Base-by-base conservation (phyloP, 441 rosid species). In the Capsella rubella region DNA sequence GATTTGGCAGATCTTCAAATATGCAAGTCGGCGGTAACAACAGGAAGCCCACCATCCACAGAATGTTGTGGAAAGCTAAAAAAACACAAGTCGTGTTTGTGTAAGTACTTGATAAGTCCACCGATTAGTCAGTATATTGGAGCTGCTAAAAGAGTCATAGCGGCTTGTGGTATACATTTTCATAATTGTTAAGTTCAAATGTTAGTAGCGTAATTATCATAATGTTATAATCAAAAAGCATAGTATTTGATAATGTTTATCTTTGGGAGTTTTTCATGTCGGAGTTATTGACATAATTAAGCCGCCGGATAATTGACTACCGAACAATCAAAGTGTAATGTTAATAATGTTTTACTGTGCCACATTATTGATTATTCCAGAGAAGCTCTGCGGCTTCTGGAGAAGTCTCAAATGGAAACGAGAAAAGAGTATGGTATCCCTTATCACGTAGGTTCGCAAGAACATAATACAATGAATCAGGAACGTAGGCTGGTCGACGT, bases 31-130 rank as follows among this genome's bases (percentile, higher is more conserved):
- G 61, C 31, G 15, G 0, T 1, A 14, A 2, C 8, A 40, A 0
- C 4, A 1, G 62, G 62, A 66, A 13, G 10, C 5, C 2, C 18
- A 50, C 78, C 78, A 2, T 4, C 62, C 0, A 3, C 45, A 0
- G 54, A 49, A 18, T 74, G 78, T 51, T 74, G 78, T 5, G 37
- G 5, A 57, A 47, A 13, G 13, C 4, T 73, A 1, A 73, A 64
- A 65, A 59, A 65, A 37, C 52, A 58, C 37, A 4, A 47, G 1
- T 27, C 72, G 6, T 65, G 77, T 56, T 6, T 73, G 2, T 73
- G 77, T 65, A 27, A 4, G 8, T 65, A 8, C 52, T 14, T 40
- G 0, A 18, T 13, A 1, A 37, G 2, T 58, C 37, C 66, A 47
- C 1, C 0, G 4, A 0, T 3, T 73, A 0, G 6, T 35, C 32